Conservation (phyloP, 2,329 filamentous ascomycete genomes). For the Cyphellophora attinorum region DNA sequence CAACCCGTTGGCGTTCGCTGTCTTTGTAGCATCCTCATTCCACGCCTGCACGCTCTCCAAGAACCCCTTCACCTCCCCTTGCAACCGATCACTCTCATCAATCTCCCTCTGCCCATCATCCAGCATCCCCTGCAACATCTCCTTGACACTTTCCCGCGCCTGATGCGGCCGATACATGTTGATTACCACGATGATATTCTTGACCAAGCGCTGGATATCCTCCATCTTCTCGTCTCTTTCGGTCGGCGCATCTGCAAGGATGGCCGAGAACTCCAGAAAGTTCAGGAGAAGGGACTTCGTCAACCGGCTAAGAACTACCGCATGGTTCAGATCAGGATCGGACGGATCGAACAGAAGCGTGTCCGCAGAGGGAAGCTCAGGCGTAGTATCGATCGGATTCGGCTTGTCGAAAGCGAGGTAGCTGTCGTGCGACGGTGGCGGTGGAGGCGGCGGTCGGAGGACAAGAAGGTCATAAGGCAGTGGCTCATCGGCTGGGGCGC, state of each 20-base stretch:
- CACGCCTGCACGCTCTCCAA: slow-evolving; percentile 22
- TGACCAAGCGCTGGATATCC: slow-evolving; percentile 71
- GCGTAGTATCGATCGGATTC: slow-evolving; percentile 7
- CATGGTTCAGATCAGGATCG: slow-evolving; percentile 30
- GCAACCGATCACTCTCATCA: slow-evolving; percentile 62
- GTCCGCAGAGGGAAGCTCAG: slow-evolving; percentile 35
- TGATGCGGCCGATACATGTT: slow-evolving; percentile 94
- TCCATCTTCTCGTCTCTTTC: slow-evolving; percentile 50
- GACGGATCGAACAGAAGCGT: slow-evolving; percentile 53
- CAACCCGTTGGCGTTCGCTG: slow-evolving; percentile 1
- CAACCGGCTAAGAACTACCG: slow-evolving; percentile 60
- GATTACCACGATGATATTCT: slow-evolving; percentile 86
- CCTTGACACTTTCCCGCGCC: slow-evolving; percentile 75
- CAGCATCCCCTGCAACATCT: slow-evolving; percentile 78
- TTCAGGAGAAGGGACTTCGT: slow-evolving; percentile 79
- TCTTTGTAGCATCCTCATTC: slow-evolving; percentile 6
- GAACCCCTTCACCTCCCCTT: slow-evolving; percentile 53
- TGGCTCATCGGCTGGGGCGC: slow-evolving; percentile 26
- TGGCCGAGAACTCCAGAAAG: slow-evolving; percentile 73
- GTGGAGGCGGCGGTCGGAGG: slow-evolving; percentile 72
- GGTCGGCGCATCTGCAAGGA: slow-evolving; percentile 55
- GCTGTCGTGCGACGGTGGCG: slow-evolving; percentile 34
- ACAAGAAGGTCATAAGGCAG: slow-evolving; percentile 64
- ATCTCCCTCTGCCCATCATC: slow-evolving; percentile 66
- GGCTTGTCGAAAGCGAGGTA: background rate